Base-by-base conservation (phyloP, 257 asterid species). In the Nicotiana obtusifolia region DNA sequence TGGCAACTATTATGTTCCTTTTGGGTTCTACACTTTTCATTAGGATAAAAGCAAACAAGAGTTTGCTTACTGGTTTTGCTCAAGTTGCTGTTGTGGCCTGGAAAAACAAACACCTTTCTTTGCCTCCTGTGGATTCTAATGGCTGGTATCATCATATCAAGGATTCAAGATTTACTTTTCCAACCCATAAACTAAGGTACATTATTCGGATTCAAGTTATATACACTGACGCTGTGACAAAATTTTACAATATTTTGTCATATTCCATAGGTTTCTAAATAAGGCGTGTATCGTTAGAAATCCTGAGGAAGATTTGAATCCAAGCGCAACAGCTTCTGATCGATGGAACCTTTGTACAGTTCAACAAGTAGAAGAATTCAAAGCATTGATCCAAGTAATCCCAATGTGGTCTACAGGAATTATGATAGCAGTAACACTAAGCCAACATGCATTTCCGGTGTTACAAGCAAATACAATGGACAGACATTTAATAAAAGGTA, bases 371-470 rank as follows among this genome's bases (percentile, higher is more conserved):
- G 92, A 93, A 86, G 89, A 88, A 59, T 88, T 93, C 20, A 93
- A 93, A 87, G 24, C 92, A 2, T 86, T 93, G 0, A 85, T 92
- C 80, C 76, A 86, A 68, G 82, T 93, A 44, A 78, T 93, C 4
- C 98, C 98, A 16, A 87, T 91, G 3, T 93, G 98, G 98, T 92
- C 98, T 16, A 85, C 96, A 22, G 83, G 93, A 71, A 89, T 93
- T 77, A 86, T 90, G 75, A 90, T 91, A 30, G 88, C 87, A 13
- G 88, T 91, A 1, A 88, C 87, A 64, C 83, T 91, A 10, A 91
- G 87, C 89, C 97, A 92, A 49, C 87, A 85, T 78, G n/a, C 93
- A 0, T 90, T 93, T 66, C 89, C 92, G 11, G 87, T 89, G 57
- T 86, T 92, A 80, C 98, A 91, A 76, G 98, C 98, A 66, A 52